Evolutionary conservation across 169 alveolate species (phyloP).

Genomic region (Eimeria praecox): DNA sequence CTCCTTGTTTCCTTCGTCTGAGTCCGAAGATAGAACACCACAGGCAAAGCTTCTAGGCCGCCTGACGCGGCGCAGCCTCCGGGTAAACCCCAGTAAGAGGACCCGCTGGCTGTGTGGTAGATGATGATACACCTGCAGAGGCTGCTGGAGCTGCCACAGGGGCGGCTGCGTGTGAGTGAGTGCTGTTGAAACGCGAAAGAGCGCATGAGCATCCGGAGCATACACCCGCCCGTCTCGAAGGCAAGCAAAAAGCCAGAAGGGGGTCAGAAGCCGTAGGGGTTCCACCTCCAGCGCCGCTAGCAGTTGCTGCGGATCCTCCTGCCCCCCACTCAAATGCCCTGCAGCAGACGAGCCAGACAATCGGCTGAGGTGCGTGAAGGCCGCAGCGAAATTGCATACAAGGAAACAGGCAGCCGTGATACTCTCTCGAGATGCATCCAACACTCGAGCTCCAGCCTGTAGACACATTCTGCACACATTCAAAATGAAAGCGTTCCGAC

Average conservation of each 20-base stretch:
- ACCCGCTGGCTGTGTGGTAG: constrained; percentile 1
- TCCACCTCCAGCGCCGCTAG: constrained; percentile 33
- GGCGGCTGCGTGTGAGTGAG: constrained; percentile 61
- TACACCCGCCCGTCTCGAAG: constrained; percentile 69
- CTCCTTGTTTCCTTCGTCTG: neutral
- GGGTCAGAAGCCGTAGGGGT: constrained; percentile 51
- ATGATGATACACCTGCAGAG: neutral
- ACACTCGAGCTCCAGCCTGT: constrained; percentile 66
- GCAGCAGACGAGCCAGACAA: neutral
- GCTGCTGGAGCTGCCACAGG: constrained; percentile 15
- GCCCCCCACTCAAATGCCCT: neutral
- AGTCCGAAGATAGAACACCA: constrained; percentile 18
- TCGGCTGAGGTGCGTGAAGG: constrained; percentile 37
- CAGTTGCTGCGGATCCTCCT: constrained; percentile 1
- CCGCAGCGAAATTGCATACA: constrained; percentile 66
- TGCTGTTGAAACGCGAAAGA: constrained; percentile 66
- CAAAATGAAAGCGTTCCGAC: neutral
- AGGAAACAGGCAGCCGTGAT: constrained; percentile 20
- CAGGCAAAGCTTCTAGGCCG: constrained; percentile 10
- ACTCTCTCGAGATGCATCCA: constrained; percentile 54
- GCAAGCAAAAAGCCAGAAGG: constrained; percentile 66
- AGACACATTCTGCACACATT: neutral
- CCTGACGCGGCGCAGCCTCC: constrained; percentile 69
- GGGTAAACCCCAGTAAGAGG: constrained; percentile 65
- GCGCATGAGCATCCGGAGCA: constrained; percentile 55